Evolutionary conservation across 2,329 filamentous ascomycete genomes (phyloP), one percentile per base, ranked within the genome.

Genomic region (Saccharata proteae): DNA sequence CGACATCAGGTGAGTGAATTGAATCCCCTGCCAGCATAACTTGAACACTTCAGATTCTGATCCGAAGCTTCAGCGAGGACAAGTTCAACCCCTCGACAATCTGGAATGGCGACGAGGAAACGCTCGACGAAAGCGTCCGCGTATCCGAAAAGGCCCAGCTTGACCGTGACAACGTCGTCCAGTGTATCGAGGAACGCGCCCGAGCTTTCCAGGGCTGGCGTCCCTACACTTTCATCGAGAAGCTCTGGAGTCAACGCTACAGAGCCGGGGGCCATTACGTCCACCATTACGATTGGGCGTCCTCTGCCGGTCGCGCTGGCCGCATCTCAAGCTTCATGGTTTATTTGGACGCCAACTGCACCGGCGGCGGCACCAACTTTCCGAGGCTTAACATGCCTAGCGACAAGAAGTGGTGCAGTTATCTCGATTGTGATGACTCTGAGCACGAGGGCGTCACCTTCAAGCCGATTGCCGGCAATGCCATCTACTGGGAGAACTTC

Each of bases 401-500:
- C 11, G 59, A 55, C 14, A 41, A 48, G 20, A 49, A 51, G 32
- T 77, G 71, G 72, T 74, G 71, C 49, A 50, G 59, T 31, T 74
- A 72, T 40, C 43, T 76, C 15, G 68, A 74, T 33, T 75, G 69
- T 43, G 54, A 57, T 32, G 51, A 43, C 20, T 30, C 34, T 4
- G 44, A 34, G 38, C 41, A 48, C 2, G 53, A 53, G 32, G 71
- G 71, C 0, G 57, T 74, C 1, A 71, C 65, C 1, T 76, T 77
- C 43, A 69, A 67, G 44, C 64, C 71, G 0, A 61, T 66, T 23
- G 61, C 59, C 35, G 67, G 70, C 0, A 71, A 71, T 52, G 72
- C 71, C 2, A 62, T 77, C 2, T 77, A 68, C 36, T 77, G 72
- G 72, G 65, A 69, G 52, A 77, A 77, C 47, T 56, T 75, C 35